phyloP scores from a whole-genome alignment of 106 monocot species.

The Narthecium ossifragum region DNA sequence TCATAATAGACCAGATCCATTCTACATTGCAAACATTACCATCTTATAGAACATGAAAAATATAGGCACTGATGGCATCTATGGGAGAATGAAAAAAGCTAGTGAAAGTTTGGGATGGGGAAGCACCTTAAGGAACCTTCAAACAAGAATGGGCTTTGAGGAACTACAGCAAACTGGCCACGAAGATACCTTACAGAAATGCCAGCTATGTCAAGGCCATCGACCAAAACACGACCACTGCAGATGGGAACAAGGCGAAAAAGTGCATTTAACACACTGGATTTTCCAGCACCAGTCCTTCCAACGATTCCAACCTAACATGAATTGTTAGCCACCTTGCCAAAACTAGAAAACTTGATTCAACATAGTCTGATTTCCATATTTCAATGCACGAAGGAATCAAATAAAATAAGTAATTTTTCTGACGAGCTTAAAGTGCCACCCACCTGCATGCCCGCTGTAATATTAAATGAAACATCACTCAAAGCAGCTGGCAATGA shows the following conservation, averaged over 20 bases:
- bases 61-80: too few relatives aligned
- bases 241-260: conserved; percentile 77
- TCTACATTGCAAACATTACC: too few relatives aligned
- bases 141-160: conserved; percentile 89
- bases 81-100: neutral
- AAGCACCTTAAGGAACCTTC: conserved; percentile 84
- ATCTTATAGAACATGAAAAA: too few relatives aligned
- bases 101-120: neutral
- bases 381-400: too few relatives aligned
- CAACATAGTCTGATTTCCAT: too few relatives aligned
- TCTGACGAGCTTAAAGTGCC: too few relatives aligned
- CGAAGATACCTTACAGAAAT: conserved; percentile 73
- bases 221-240: conserved; percentile 71
- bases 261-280: conserved; percentile 93
- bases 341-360: too few relatives aligned
- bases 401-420: too few relatives aligned
- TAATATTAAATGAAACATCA: conserved; percentile 72
- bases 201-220: conserved; percentile 55
- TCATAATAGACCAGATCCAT: too few relatives aligned
- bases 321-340: too few relatives aligned
- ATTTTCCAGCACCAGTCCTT: conserved; percentile 97
- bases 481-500: conserved; percentile 61
- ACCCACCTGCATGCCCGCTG: conserved; percentile 71
- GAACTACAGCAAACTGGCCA: conserved; percentile 75
- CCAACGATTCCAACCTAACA: conserved; percentile 91